A percentile compares a stretch with the other conserved stretches of the same genome.
These are phyloP conservation scores for Penstemon newberryi DNA, from an alignment of 257 asterid species.

Conservation along the genomic window DNA sequence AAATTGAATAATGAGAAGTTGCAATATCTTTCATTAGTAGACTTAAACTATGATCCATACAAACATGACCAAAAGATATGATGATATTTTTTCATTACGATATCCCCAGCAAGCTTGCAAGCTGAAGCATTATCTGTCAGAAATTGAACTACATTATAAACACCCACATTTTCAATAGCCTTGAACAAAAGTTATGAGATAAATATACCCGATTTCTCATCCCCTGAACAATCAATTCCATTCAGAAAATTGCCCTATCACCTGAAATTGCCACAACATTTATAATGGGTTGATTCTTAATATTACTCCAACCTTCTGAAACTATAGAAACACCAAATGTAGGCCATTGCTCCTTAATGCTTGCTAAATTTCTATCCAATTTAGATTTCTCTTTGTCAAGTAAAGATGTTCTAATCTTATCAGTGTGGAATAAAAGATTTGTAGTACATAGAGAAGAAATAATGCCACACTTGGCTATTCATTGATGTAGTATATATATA, in stretches of 20 bases:
- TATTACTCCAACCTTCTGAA: background rate
- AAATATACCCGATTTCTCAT: background rate
- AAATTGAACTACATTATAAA: too few species aligned
- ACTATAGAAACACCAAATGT: background rate
- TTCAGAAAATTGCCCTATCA: background rate
- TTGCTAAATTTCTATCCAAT: background rate
- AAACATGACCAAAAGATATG: slow-evolving; percentile 21
- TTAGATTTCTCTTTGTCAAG: background rate
- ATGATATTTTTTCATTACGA: background rate
- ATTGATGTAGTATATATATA: too few species aligned
- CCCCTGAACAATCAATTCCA: background rate
- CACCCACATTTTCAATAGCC: too few species aligned
- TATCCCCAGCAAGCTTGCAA: background rate
- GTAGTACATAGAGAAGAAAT: too few species aligned
- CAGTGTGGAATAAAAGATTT: too few species aligned
- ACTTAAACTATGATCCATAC: slow-evolving; percentile 11
- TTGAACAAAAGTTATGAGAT: too few species aligned
- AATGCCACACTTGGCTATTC: too few species aligned
- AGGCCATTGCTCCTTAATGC: slow-evolving; percentile 4
- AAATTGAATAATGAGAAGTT: background rate
- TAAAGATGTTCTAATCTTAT: background rate
- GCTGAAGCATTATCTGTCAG: too few species aligned
- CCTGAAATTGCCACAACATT: background rate
- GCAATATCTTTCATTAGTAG: slow-evolving; percentile 10
- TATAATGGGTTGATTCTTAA: background rate